Percentiles rank a stretch among this genome's conserved stretches.
These are phyloP conservation scores for Russula abietina DNA, from an alignment of 768 basidiomycete species.

Conservation along the genomic window DNA sequence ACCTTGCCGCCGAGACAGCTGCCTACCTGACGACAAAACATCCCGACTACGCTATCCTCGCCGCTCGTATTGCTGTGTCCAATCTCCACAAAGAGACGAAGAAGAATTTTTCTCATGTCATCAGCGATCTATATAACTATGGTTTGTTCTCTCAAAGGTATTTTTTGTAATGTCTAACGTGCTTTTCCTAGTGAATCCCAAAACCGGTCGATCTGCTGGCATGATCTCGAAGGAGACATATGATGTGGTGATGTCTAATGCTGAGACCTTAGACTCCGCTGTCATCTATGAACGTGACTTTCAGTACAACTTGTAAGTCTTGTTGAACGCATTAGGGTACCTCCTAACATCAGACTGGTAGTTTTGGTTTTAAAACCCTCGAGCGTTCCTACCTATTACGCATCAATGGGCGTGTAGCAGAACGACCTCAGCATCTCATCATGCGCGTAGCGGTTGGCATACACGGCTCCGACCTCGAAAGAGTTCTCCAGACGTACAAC, in stretches of 20 bases:
- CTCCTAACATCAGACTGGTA: conserved; percentile 28
- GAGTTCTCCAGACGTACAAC: conserved; percentile 86
- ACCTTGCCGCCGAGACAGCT: conserved; percentile 94
- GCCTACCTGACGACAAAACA: conserved; percentile 96
- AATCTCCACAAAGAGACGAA: conserved; percentile 99
- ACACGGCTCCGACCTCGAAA: conserved; percentile 84
- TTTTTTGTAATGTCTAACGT: neutral
- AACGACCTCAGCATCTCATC: conserved; percentile 97
- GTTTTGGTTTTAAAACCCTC: conserved; percentile 99
- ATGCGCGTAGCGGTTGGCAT: conserved; percentile 99
- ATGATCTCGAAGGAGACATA: conserved; percentile 92
- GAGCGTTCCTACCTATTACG: conserved; percentile 96
- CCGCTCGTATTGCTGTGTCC: conserved; percentile 96
- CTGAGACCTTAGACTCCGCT: conserved; percentile 79
- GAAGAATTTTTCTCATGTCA: conserved; percentile 90
- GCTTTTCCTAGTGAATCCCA: conserved; percentile 71
- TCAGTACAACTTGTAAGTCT: conserved; percentile 84
- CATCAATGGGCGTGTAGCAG: conserved; percentile 89
- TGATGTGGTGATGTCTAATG: conserved; percentile 72
- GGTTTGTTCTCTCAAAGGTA: conserved; percentile 38
- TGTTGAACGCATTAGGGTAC: neutral
- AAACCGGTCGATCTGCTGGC: conserved; percentile 78
- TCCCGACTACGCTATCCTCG: conserved; percentile 96
- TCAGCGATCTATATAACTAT: conserved; percentile 87
- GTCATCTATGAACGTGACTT: conserved; percentile 99